A percentile compares a stretch with the other conserved stretches of the same genome.
Evolutionary conservation across 1,284 basidiomycete species (phyloP).

Genomic region (Marasmius fiardii): DNA sequence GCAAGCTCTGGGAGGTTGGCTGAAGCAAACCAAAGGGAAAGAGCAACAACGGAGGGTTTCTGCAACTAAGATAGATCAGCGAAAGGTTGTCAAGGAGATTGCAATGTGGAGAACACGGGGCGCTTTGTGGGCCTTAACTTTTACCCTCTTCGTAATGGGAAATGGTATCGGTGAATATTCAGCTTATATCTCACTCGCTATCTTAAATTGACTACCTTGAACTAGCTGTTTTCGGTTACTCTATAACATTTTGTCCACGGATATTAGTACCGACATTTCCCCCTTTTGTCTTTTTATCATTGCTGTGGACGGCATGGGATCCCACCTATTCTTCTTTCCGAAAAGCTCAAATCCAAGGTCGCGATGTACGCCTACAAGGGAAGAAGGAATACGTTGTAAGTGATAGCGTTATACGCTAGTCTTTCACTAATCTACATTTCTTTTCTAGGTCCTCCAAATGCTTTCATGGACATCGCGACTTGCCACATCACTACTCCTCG

Average conservation of each 20-base stretch:
- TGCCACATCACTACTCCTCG: conserved; percentile 44
- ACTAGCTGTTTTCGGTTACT: conserved; percentile 30
- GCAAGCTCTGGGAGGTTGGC: conserved; percentile 68
- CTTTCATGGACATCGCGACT: conserved; percentile 55
- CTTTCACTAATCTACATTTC: background rate
- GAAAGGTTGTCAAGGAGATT: conserved; percentile 42
- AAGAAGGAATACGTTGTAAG: conserved; percentile 62
- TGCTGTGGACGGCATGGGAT: conserved; percentile 75
- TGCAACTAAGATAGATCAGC: conserved; percentile 32
- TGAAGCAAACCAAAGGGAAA: conserved; percentile 61
- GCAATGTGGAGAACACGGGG: conserved; percentile 63
- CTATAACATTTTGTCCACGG: conserved; percentile 21
- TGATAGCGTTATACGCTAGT: conserved; percentile 8
- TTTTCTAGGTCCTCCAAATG: conserved; percentile 51
- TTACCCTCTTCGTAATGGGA: conserved; percentile 38
- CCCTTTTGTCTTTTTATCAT: conserved; percentile 46
- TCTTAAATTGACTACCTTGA: conserved; percentile 1
- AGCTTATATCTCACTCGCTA: background rate
- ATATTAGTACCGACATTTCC: conserved; percentile 40
- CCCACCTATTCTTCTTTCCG: conserved; percentile 64
- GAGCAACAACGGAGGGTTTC: conserved; percentile 45
- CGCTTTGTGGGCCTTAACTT: conserved; percentile 50
- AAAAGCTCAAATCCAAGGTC: conserved; percentile 61
- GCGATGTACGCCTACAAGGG: conserved; percentile 60
- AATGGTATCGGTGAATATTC: conserved; percentile 41